phyloP scores from a whole-genome alignment of 2,329 filamentous ascomycete genomes.

The Balansia obtecta region DNA sequence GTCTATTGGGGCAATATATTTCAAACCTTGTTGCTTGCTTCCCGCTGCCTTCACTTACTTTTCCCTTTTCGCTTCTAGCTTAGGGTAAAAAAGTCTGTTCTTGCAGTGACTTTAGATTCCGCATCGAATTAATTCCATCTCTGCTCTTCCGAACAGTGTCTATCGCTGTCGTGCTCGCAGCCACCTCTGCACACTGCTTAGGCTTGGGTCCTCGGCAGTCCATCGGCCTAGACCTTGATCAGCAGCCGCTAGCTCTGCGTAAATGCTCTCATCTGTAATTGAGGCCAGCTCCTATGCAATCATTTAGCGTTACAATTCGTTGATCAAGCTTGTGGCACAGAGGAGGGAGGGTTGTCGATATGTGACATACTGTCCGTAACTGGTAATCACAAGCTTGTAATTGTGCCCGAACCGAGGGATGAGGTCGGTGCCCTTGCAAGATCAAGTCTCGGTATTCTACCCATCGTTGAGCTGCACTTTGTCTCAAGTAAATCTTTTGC shows the following conservation, averaged over 20 bases:
- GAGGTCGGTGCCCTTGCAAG: slow-evolving; percentile 38
- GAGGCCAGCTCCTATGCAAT: slow-evolving; percentile 39
- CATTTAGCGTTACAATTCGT: background rate
- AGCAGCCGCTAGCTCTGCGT: slow-evolving; percentile 38
- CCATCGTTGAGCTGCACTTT: slow-evolving; percentile 48
- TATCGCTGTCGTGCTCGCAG: slow-evolving; percentile 26
- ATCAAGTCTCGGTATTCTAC: slow-evolving; percentile 40
- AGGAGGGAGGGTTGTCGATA: background rate
- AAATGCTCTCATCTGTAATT: slow-evolving; percentile 47
- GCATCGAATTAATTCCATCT: background rate
- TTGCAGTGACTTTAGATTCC: background rate
- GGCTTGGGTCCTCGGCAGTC: slow-evolving; percentile 49
- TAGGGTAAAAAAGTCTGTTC: background rate
- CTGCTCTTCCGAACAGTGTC: background rate
- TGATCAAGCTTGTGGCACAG: background rate
- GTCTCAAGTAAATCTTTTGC: slow-evolving; percentile 52
- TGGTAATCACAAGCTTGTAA: slow-evolving; percentile 43
- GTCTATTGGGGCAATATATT: background rate
- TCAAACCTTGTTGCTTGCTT: background rate
- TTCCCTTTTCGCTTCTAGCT: background rate
- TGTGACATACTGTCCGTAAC: slow-evolving; percentile 38
- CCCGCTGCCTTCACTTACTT: background rate
- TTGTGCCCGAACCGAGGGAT: slow-evolving; percentile 32
- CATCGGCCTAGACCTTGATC: slow-evolving; percentile 47
- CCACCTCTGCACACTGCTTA: slow-evolving; percentile 47